Base-by-base conservation (phyloP, 2,329 filamentous ascomycete genomes). In the Passalora sequoiae region DNA sequence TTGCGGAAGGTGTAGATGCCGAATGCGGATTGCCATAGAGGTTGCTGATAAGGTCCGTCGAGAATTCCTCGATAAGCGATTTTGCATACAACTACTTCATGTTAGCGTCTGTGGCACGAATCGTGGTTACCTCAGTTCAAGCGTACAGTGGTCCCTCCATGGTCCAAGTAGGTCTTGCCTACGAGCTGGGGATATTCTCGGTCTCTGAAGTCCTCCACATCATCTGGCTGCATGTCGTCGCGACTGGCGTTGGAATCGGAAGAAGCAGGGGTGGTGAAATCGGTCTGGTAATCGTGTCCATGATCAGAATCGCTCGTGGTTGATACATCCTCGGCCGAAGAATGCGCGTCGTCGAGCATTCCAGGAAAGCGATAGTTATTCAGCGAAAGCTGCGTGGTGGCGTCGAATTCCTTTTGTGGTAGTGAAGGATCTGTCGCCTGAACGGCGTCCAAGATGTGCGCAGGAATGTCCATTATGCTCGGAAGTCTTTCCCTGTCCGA, bases 21-120 rank as follows among this genome's bases (percentile, higher is more conserved):
- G 81, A 84, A 59, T 85, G 82, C 2, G 81, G 81, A 53, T 85
- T 85, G 8, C 80, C 80, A 54, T 81, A 81, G n/a, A 84, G 68
- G 47, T 73, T 75, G 24, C 66, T 58, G 29, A 73, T 66, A 62
- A 84, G 72, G 52, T 78, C 74, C 13, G 55, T 59, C 4, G 75
- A 71, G 60, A 83, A 81, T 17, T 67, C 66, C 33, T 73, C 69
- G 29, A 83, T 67, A 25, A 80, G 69, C 19, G 78, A 78, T 50
- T 69, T 74, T 32, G 79, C 73, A 54, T 79, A 80, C 29, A 80
- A 71, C 60, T 64, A 44, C 17, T 15, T 17, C 4, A 22, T 13
- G 12, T 36, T 36, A 36, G 33, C 19, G 13, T 21, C 15, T 6
- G 19, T 36, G 9, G 6, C 33, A 13, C 20, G 24, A n/a, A n/a